Evolutionary conservation across 345 rosid species (phyloP).

Genomic region (Camelina hispida): DNA sequence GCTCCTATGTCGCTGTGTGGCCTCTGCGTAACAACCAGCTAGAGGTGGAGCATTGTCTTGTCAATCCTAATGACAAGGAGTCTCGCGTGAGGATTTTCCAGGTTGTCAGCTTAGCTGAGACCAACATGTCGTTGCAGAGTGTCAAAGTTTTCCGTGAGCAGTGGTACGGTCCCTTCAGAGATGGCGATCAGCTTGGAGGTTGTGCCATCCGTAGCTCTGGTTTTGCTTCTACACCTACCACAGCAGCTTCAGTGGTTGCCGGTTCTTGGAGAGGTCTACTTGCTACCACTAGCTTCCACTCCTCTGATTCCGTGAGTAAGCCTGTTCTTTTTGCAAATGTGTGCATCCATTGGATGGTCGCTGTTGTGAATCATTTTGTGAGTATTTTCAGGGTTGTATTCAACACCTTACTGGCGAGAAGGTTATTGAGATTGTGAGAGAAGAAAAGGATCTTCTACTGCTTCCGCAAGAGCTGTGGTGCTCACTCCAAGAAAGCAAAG

Average conservation of each 20-base stretch:
- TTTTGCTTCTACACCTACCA: slow-evolving; percentile 76
- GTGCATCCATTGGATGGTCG: background rate
- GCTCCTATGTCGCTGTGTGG: slow-evolving; percentile 82
- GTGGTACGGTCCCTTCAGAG: slow-evolving; percentile 89
- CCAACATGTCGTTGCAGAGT: slow-evolving; percentile 46
- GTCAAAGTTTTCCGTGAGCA: slow-evolving; percentile 74
- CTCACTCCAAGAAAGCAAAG: slow-evolving; percentile 52
- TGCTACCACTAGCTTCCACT: slow-evolving; percentile 53
- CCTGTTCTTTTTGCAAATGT: slow-evolving; percentile 3
- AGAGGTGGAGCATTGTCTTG: slow-evolving; percentile 84
- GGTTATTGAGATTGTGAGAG: slow-evolving; percentile 53
- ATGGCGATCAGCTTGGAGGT: slow-evolving; percentile 89
- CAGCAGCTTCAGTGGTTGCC: slow-evolving; percentile 55
- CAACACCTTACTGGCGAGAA: slow-evolving; percentile 56
- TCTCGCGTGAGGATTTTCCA: slow-evolving; percentile 82
- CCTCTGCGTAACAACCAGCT: slow-evolving; percentile 48
- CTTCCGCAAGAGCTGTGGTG: slow-evolving; percentile 89
- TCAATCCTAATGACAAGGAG: slow-evolving; percentile 76
- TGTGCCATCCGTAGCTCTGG: slow-evolving; percentile 80
- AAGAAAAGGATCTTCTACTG: slow-evolving; percentile 57
- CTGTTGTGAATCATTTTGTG: background rate
- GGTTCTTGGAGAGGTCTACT: slow-evolving; percentile 66
- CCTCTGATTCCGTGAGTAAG: slow-evolving; percentile 44
- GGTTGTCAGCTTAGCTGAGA: slow-evolving; percentile 48
- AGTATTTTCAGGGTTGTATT: slow-evolving; percentile 47